These are phyloP conservation scores for Metarhizium robertsii DNA, from an alignment of 2,329 filamentous ascomycete species.

Conservation along the genomic window DNA sequence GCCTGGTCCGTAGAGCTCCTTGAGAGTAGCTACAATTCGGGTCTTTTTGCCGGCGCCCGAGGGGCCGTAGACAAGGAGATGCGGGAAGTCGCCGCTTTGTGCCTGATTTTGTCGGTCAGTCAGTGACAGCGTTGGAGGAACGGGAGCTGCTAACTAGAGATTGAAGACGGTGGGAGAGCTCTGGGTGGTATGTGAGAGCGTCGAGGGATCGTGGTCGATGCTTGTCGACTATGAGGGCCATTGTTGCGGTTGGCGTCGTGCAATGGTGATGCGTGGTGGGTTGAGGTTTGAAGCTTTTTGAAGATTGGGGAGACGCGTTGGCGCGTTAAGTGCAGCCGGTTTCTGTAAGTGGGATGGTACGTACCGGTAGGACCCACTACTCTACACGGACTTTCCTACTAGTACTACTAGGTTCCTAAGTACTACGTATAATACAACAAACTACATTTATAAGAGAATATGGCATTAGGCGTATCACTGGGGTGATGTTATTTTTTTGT, in stretches of 20 bases:
- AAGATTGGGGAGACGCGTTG: slow-evolving; percentile 19
- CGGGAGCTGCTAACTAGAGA: slow-evolving; percentile 54
- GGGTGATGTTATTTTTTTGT: background rate
- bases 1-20: slow-evolving; percentile 88
- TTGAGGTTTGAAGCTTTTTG: slow-evolving; percentile 14
- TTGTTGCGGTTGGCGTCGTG: slow-evolving; percentile 22
- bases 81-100: slow-evolving; percentile 93
- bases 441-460: no score
- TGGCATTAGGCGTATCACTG: no score
- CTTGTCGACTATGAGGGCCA: slow-evolving; percentile 65
- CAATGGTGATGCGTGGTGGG: slow-evolving; percentile 7
- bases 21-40: slow-evolving; percentile 86
- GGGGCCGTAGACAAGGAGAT: slow-evolving; percentile 92
- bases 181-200: slow-evolving; percentile 74
- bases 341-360: background rate
- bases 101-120: slow-evolving; percentile 48
- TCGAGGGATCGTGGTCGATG: slow-evolving; percentile 67
- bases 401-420: no score
- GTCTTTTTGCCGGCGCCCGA: slow-evolving; percentile 98
- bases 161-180: slow-evolving; percentile 77
- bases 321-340: slow-evolving; percentile 26
- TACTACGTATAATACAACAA: no score
- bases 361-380: background rate
- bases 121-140: background rate
- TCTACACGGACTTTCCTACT: no score